phyloP scores from a whole-genome alignment of 768 basidiomycete genomes.

The Rhodotorula taiwanensis region DNA sequence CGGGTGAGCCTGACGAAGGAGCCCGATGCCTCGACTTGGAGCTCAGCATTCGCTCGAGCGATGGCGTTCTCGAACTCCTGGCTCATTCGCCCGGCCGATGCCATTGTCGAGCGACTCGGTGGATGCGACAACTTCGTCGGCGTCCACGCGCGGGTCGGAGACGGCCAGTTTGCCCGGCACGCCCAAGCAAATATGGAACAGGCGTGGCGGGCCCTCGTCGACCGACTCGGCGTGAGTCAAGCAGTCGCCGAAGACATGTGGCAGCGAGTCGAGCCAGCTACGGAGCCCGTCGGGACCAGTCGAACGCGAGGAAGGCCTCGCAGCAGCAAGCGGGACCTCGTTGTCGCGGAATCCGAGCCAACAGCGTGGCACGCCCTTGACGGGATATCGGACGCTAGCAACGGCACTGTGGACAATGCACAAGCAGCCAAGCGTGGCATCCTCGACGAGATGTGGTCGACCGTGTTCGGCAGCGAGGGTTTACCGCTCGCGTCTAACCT shows the following conservation, averaged over 20 bases:
- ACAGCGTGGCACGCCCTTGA: too few species aligned
- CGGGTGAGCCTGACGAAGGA: slow-evolving; percentile 51
- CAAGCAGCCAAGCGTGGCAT: neutral
- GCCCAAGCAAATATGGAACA: slow-evolving; percentile 49
- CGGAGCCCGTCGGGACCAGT: too few species aligned
- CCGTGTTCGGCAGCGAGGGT: neutral
- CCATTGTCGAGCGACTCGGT: slow-evolving; percentile 50
- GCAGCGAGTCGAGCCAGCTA: too few species aligned
- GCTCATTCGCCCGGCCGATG: slow-evolving; percentile 49
- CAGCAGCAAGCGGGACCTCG: too few species aligned
- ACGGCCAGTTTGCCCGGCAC: slow-evolving; percentile 54
- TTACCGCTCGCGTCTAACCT: neutral
- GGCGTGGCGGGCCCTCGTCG: slow-evolving; percentile 48
- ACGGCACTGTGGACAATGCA: too few species aligned
- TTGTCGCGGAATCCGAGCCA: too few species aligned
- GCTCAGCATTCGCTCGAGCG: slow-evolving; percentile 47
- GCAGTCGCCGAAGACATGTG: slow-evolving; percentile 22
- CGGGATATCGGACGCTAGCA: too few species aligned
- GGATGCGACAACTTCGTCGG: slow-evolving; percentile 52
- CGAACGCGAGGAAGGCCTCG: too few species aligned
- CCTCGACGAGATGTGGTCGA: neutral
- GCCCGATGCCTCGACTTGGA: neutral
- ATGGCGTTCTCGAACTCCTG: slow-evolving; percentile 56
- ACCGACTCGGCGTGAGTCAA: neutral
- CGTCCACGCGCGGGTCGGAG: slow-evolving; percentile 62